A percentile compares a stretch with the other conserved stretches of the same genome.
phyloP scores from a whole-genome alignment of 148 eudicot species.

The Vaccinium macrocarpon region DNA sequence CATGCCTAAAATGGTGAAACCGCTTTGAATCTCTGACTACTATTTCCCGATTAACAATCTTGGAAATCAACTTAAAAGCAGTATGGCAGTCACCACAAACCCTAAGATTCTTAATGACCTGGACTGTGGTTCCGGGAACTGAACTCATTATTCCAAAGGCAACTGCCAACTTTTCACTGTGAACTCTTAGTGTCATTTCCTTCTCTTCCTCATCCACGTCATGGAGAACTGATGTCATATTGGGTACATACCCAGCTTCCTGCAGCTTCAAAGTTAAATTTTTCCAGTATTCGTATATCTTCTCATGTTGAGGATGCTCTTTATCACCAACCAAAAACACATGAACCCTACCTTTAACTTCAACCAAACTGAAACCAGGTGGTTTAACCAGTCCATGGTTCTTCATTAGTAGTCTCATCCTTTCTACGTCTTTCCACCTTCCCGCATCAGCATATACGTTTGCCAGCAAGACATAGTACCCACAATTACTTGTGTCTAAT shows the following conservation, averaged over 20 bases:
- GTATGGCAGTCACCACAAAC: conserved; percentile 72
- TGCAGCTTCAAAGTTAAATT: conserved; percentile 47
- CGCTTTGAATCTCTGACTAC: conserved; percentile 74
- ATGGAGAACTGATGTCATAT: conserved; percentile 59
- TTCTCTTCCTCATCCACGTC: conserved; percentile 81
- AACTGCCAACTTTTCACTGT: conserved; percentile 72
- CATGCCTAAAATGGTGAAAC: conserved; percentile 64
- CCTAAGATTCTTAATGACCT: conserved; percentile 62
- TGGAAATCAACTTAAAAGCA: conserved; percentile 57
- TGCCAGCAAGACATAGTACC: conserved; percentile 61
- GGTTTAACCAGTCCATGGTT: conserved; percentile 52
- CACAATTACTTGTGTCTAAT: conserved; percentile 54
- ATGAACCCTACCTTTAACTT: conserved; percentile 55
- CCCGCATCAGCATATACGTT: conserved; percentile 80
- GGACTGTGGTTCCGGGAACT: conserved; percentile 51
- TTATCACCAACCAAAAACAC: conserved; percentile 64
- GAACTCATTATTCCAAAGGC: conserved; percentile 55
- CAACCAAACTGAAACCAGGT: conserved; percentile 62
- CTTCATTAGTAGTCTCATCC: conserved; percentile 51
- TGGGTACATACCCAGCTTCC: conserved; percentile 61
- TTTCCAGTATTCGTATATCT: conserved; percentile 47
- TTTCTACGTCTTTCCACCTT: conserved; percentile 64
- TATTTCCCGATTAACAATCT: conserved; percentile 51
- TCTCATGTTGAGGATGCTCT: conserved; percentile 59
- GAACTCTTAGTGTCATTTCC: conserved; percentile 50